Conservation (phyloP, 495 filamentous ascomycete genomes). For the Rusavskia elegans region DNA sequence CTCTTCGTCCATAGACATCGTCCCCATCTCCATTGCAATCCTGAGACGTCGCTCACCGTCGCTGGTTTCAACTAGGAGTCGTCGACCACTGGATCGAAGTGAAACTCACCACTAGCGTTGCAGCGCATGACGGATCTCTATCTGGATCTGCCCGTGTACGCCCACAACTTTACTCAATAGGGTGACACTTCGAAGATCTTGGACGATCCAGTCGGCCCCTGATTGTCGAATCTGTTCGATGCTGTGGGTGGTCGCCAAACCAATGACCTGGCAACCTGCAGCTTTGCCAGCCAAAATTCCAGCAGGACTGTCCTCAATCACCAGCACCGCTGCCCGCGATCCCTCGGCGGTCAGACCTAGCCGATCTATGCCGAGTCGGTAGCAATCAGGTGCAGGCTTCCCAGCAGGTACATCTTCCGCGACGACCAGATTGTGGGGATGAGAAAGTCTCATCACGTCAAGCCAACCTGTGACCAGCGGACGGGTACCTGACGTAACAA, state of each 20-base stretch:
- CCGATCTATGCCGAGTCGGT: slow-evolving; percentile 49
- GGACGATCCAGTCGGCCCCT: slow-evolving; percentile 76
- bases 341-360: slow-evolving; percentile 38
- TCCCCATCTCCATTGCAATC: no score
- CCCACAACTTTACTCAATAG: slow-evolving; percentile 27
- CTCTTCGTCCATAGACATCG: neutral
- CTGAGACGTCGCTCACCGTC: no score
- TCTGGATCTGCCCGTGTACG: slow-evolving; percentile 34
- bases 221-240: slow-evolving; percentile 52
- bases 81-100: neutral
- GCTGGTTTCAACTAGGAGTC: neutral
- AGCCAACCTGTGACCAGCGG: slow-evolving; percentile 82
- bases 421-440: slow-evolving; percentile 57
- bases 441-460: slow-evolving; percentile 54
- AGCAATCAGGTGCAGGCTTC: slow-evolving; percentile 78
- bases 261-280: slow-evolving; percentile 77
- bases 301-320: slow-evolving; percentile 89
- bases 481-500: slow-evolving; percentile 78
- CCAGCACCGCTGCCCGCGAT: slow-evolving; percentile 35
- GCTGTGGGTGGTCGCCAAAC: slow-evolving; percentile 73
- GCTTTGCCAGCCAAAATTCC: slow-evolving; percentile 78
- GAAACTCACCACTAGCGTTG: neutral
- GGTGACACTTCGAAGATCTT: slow-evolving; percentile 58
- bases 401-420: slow-evolving; percentile 76
- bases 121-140: slow-evolving; percentile 33